phyloP scores from a whole-genome alignment of 2,329 filamentous ascomycete genomes.

The Epichloe coenophiala region DNA sequence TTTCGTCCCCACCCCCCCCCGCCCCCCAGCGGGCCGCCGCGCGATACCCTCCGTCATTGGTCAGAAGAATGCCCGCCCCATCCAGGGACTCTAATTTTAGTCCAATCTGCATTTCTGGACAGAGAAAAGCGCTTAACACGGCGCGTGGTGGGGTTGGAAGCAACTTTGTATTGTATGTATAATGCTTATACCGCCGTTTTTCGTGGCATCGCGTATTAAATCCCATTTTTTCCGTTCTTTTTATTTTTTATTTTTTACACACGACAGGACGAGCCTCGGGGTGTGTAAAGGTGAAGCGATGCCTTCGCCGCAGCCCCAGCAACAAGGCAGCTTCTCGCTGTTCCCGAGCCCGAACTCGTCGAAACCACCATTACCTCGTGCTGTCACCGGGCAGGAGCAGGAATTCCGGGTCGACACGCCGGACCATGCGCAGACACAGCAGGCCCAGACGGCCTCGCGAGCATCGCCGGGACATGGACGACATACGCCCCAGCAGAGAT shows the following conservation, averaged over 20 bases:
- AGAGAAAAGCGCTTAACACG: neutral
- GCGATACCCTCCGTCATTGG: slow-evolving; percentile 2
- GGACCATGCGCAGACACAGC: too few species aligned
- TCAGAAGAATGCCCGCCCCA: neutral
- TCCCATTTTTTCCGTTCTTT: neutral
- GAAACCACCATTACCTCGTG: slow-evolving; percentile 10
- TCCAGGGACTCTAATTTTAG: neutral
- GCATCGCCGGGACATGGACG: too few species aligned
- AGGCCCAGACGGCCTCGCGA: too few species aligned
- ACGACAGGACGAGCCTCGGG: neutral
- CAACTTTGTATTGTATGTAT: too few species aligned
- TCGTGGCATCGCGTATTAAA: too few species aligned
- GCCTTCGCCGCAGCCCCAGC: neutral
- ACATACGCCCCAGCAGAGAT: too few species aligned
- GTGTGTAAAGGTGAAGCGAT: neutral
- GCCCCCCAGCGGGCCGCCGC: neutral
- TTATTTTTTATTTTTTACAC: neutral
- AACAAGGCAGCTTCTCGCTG: too few species aligned
- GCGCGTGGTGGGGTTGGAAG: neutral
- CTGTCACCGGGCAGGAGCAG: slow-evolving; percentile 3
- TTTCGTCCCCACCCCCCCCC: too few species aligned
- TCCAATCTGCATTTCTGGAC: too few species aligned
- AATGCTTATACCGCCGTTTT: too few species aligned
- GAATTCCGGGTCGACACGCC: too few species aligned
- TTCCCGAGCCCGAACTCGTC: slow-evolving; percentile 8